A percentile compares a stretch with the other conserved stretches of the same genome.
Conservation (phyloP, 805 yeast species). For the Sugiyamaella chiloensis region DNA sequence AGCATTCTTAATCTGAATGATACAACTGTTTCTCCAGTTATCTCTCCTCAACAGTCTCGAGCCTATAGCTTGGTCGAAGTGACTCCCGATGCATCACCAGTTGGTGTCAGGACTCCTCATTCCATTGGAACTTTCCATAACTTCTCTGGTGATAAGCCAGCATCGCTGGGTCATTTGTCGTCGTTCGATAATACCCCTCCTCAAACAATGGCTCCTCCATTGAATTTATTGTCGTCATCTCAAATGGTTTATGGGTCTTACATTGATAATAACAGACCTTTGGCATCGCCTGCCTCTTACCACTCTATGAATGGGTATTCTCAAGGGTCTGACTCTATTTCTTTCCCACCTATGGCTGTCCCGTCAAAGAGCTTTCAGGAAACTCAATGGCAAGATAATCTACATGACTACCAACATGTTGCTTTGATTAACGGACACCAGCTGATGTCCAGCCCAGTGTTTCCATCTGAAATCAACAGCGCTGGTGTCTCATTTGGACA, state of each 20-base stretch:
- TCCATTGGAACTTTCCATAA: neutral
- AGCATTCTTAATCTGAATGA: conserved; percentile 6
- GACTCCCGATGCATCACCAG: neutral
- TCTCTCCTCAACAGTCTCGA: neutral
- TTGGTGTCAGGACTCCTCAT: neutral
- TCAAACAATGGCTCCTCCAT: neutral
- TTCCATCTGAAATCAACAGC: neutral
- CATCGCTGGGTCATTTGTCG: neutral
- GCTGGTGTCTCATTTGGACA: neutral
- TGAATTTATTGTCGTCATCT: neutral
- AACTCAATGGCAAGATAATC: neutral
- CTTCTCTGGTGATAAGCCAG: neutral
- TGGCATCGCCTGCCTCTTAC: neutral
- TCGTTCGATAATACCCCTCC: neutral
- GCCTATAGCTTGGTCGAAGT: neutral
- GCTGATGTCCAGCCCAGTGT: conserved; percentile 1
- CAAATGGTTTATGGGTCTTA: neutral
- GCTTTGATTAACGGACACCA: neutral
- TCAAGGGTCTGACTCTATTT: neutral
- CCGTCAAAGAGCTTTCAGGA: neutral
- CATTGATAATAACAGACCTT: neutral
- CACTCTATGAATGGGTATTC: neutral
- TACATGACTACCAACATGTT: neutral
- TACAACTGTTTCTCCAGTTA: neutral
- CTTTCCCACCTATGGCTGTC: neutral